Evolutionary conservation across 345 rosid genomes (phyloP).

Genomic region (Odontarrhena argentea): DNA sequence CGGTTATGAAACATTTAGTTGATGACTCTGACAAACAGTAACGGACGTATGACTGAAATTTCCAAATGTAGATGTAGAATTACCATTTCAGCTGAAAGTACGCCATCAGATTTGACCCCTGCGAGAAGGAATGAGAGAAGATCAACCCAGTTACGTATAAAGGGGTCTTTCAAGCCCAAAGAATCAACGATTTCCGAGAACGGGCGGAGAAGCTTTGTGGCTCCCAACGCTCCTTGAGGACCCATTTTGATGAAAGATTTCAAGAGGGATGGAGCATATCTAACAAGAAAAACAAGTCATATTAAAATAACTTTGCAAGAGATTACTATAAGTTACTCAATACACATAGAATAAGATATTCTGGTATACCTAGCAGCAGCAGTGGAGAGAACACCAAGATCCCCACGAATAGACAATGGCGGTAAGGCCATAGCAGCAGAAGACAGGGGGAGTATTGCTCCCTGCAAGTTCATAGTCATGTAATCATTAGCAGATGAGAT

Average conservation of each 20-base stretch:
- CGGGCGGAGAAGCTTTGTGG: slow-evolving; percentile 85
- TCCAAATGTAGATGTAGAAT: slow-evolving; percentile 38
- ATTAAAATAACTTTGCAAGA: not conserved
- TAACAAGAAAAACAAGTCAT: not conserved
- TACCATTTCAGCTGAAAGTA: slow-evolving; percentile 99
- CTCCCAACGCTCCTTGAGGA: slow-evolving; percentile 79
- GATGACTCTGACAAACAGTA: not conserved
- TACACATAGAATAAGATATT: not conserved
- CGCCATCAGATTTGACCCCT: slow-evolving; percentile 94
- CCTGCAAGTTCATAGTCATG: slow-evolving; percentile 50
- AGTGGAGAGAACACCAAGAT: slow-evolving; percentile 83
- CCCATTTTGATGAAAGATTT: slow-evolving; percentile 84
- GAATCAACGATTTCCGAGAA: slow-evolving; percentile 86
- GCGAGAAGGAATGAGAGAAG: slow-evolving; percentile 95
- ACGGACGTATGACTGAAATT: not conserved
- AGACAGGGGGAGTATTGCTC: slow-evolving; percentile 89
- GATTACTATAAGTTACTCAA: not conserved
- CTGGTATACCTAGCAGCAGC: slow-evolving; percentile 63
- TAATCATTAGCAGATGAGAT: slow-evolving; percentile 37
- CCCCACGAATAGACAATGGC: slow-evolving; percentile 83
- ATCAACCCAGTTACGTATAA: slow-evolving; percentile 89
- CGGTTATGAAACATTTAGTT: not conserved
- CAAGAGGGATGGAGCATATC: slow-evolving; percentile 79
- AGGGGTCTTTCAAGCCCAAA: slow-evolving; percentile 74
- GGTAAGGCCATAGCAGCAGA: slow-evolving; percentile 92